These are phyloP conservation scores for Berkeleyomyces basicola DNA, from an alignment of 2,329 filamentous ascomycete species.

Conservation along the genomic window DNA sequence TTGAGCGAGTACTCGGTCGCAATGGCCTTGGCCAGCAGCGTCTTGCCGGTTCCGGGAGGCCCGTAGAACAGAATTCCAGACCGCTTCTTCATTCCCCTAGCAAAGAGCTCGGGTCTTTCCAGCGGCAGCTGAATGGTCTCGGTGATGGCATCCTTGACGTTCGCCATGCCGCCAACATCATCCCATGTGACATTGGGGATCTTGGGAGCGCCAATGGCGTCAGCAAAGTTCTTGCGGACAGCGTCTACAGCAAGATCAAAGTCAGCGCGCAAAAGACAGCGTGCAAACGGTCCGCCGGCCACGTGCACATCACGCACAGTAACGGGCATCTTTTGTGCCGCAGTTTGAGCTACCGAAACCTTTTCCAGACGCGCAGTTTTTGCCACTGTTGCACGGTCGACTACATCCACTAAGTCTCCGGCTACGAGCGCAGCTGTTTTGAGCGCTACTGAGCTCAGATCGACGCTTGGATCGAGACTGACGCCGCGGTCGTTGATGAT, in stretches of 20 bases:
- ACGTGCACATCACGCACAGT: slow-evolving; percentile 73
- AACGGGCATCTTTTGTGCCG: slow-evolving; percentile 25
- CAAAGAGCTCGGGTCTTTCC: slow-evolving; percentile 82
- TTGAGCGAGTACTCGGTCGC: slow-evolving; percentile 88
- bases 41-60: slow-evolving; percentile 82
- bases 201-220: slow-evolving; percentile 92
- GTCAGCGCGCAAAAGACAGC: slow-evolving; percentile 64
- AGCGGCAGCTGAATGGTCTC: slow-evolving; percentile 92
- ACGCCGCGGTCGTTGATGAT: slow-evolving; percentile 64
- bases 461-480: slow-evolving; percentile 65
- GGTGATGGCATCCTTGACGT: slow-evolving; percentile 92
- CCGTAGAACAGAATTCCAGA: slow-evolving; percentile 88
- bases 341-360: slow-evolving; percentile 22
- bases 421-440: slow-evolving; percentile 94
- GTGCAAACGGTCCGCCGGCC: slow-evolving; percentile 64
- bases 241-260: slow-evolving; percentile 90
- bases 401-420: slow-evolving; percentile 84
- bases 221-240: slow-evolving; percentile 92
- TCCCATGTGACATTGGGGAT: slow-evolving; percentile 95
- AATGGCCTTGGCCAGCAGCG: slow-evolving; percentile 80
- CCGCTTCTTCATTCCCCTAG: slow-evolving; percentile 95
- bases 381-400: slow-evolving; percentile 72
- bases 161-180: slow-evolving; percentile 80
- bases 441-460: slow-evolving; percentile 68
- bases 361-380: slow-evolving; percentile 58